These are phyloP conservation scores for Lactarius tabidus DNA, from an alignment of 768 basidiomycete species.

Conservation along the genomic window DNA sequence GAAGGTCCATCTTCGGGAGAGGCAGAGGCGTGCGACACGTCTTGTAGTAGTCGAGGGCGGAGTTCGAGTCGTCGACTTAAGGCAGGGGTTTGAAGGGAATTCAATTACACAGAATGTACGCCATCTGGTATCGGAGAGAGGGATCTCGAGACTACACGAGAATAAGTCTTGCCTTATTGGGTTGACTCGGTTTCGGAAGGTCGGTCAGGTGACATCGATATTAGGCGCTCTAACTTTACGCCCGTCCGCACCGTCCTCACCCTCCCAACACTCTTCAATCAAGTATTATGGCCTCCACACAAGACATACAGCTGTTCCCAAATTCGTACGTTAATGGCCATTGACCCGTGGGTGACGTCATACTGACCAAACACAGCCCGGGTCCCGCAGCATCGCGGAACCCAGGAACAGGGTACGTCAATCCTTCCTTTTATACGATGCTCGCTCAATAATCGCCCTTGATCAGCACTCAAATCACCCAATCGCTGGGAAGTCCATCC, in stretches of 20 bases:
- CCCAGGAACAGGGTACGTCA: not conserved
- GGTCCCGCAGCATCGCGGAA: not conserved
- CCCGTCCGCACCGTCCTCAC: not conserved
- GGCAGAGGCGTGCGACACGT: constrained; percentile 74
- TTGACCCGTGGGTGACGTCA: not conserved
- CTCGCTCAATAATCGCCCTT: not conserved
- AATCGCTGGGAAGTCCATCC: not conserved
- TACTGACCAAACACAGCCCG: not conserved
- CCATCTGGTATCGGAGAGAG: constrained; percentile 3
- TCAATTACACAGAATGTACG: constrained; percentile 20
- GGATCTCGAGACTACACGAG: constrained; percentile 8
- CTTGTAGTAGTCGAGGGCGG: constrained; percentile 97
- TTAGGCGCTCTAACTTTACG: not conserved
- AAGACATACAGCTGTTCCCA: not conserved
- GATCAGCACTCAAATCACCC: not conserved
- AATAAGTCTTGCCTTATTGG: not conserved
- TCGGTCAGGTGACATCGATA: too few species aligned
- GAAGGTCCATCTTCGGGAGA: constrained; percentile 78
- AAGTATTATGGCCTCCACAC: not conserved
- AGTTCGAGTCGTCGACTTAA: constrained; percentile 88
- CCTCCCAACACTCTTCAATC: not conserved
- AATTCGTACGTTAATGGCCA: not conserved
- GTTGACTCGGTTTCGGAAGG: too few species aligned
- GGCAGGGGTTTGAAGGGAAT: constrained; percentile 66
- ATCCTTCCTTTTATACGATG: not conserved